Evolutionary conservation across 352 stramenopile species (phyloP).

Genomic region (Phytophthora uliginosa): DNA sequence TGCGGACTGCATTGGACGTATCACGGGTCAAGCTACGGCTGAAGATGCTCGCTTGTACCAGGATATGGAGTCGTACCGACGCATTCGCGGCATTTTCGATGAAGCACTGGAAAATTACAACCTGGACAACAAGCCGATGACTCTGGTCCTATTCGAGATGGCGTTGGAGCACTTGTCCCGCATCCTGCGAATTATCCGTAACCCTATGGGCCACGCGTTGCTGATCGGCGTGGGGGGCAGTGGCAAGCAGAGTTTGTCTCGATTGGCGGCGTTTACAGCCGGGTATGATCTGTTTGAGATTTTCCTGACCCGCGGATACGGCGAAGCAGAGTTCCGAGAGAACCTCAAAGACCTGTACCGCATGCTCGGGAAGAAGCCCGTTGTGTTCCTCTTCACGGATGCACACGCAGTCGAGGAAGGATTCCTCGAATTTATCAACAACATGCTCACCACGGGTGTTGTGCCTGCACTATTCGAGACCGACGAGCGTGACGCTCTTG

Average conservation of each 20-base stretch:
- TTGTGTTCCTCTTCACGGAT: conserved; percentile 98
- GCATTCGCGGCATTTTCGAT: conserved; percentile 94
- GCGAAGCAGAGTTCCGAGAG: conserved; percentile 94
- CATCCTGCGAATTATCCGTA: conserved; percentile 94
- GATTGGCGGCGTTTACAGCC: conserved; percentile 93
- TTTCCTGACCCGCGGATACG: conserved; percentile 94
- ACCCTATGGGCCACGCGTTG: conserved; percentile 93
- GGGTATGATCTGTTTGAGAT: conserved; percentile 97
- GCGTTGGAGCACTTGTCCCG: conserved; percentile 95
- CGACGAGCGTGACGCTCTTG: conserved; percentile 92
- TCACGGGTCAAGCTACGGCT: conserved; percentile 57
- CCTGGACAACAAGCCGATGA: conserved; percentile 96
- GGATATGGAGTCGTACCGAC: conserved; percentile 94
- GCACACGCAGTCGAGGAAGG: conserved; percentile 96
- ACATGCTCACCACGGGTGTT: conserved; percentile 97
- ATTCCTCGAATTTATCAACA: conserved; percentile 98
- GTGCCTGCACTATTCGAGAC: conserved; percentile 94
- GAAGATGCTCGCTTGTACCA: conserved; percentile 94
- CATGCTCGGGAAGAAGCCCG: conserved; percentile 81
- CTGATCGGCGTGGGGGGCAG: conserved; percentile 95
- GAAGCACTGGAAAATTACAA: conserved; percentile 96
- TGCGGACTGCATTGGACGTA: conserved; percentile 81
- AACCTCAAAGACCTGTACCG: conserved; percentile 96
- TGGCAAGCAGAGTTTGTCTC: conserved; percentile 95
- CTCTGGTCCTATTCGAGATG: conserved; percentile 96